Percentiles rank a stretch among this genome's conserved stretches.
Evolutionary conservation across 306 rosid genomes (phyloP).

Genomic region (Fagus sylvatica): DNA sequence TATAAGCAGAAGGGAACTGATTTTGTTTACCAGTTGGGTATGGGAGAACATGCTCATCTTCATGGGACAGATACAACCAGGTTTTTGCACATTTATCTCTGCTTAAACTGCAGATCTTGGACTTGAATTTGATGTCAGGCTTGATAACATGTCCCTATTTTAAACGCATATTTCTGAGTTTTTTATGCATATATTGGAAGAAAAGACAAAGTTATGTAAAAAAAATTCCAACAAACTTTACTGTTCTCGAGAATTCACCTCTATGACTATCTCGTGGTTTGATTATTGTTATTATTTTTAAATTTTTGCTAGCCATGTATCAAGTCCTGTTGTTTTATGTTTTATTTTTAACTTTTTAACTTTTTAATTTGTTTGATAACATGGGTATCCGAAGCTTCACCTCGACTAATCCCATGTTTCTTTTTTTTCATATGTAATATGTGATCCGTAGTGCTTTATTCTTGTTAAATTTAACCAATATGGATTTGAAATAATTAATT

Average conservation of each 20-base stretch:
- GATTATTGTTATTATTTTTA: not conserved
- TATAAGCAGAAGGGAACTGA: constrained; percentile 91
- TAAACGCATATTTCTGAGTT: not conserved
- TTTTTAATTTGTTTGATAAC: no score
- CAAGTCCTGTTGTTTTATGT: not conserved
- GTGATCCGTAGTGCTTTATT: not conserved
- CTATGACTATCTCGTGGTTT: not conserved
- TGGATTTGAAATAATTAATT: not conserved
- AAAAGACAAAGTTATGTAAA: not conserved
- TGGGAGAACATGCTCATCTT: constrained; percentile 85
- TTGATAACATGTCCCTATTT: not conserved
- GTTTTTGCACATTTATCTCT: constrained; percentile 31
- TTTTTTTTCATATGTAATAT: not conserved
- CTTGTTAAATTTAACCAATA: not conserved
- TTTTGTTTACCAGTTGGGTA: constrained; percentile 47
- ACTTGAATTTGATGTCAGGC: not conserved
- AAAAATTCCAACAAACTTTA: not conserved
- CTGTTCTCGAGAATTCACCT: not conserved
- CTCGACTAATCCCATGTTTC: no score
- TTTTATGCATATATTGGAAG: not conserved
- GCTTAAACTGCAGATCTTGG: not conserved
- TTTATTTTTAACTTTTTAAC: no score
- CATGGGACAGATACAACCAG: constrained; percentile 83
- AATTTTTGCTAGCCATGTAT: not conserved
- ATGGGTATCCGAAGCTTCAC: no score